Percentiles rank a stretch among this genome's conserved stretches.
Evolutionary conservation across 345 rosid species (phyloP).

Genomic region (Citrus medica): DNA sequence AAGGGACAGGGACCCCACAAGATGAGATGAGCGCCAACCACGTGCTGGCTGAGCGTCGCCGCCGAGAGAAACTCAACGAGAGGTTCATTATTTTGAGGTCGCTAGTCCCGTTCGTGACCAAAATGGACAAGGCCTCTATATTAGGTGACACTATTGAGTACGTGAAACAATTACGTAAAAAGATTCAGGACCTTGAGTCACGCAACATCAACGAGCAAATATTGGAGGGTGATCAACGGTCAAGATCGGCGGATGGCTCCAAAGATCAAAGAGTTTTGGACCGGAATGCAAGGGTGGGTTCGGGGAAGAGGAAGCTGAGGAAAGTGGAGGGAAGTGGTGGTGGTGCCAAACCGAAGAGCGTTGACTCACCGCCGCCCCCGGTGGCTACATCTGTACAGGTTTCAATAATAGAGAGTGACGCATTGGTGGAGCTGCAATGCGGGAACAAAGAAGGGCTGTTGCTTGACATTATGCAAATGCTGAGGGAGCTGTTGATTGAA

Average conservation of each 20-base stretch:
- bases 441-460: conserved; percentile 69
- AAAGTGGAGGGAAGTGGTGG: conserved; percentile 39
- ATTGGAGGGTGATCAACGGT: conserved; percentile 41
- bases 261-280: conserved; percentile 38
- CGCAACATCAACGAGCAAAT: conserved; percentile 42
- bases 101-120: conserved; percentile 89
- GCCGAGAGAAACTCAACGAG: conserved; percentile 93
- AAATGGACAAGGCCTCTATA: conserved; percentile 98
- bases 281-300: conserved; percentile 25
- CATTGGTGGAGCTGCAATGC: conserved; percentile 77
- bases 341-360: conserved; percentile 40
- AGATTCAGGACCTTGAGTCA: conserved; percentile 74
- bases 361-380: conserved; percentile 19
- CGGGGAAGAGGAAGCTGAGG: conserved; percentile 56
- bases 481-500: conserved; percentile 72
- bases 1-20: conserved; percentile 38
- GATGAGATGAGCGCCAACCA: conserved; percentile 88
- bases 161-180: conserved; percentile 77
- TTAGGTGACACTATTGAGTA: conserved; percentile 94
- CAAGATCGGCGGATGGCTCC: conserved; percentile 28
- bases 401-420: conserved; percentile 89
- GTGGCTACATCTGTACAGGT: conserved; percentile 58
- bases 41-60: conserved; percentile 88
- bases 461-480: conserved; percentile 73
- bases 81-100: conserved; percentile 76